These are phyloP conservation scores for Plectosphaerella plurivora DNA, from an alignment of 2,329 filamentous ascomycete species.

Conservation along the genomic window DNA sequence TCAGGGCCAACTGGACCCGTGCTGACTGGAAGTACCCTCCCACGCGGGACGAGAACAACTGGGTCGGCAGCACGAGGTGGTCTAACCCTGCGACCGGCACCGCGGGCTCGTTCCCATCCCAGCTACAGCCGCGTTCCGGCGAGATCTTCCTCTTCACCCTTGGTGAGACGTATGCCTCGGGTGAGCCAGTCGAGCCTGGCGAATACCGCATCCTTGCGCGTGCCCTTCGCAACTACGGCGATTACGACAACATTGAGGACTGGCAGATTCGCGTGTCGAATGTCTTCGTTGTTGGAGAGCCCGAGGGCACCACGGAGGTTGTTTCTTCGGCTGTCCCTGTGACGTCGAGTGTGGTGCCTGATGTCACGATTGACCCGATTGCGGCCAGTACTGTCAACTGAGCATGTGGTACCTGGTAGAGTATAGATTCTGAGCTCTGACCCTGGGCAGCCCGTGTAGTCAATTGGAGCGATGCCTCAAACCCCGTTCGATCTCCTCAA, in stretches of 20 bases:
- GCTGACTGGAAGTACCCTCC: constrained; percentile 6
- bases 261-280: constrained; percentile 13
- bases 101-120: constrained; percentile 1
- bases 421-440: background rate
- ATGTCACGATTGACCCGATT: background rate
- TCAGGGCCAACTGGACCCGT: background rate
- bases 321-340: background rate
- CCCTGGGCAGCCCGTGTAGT: no score
- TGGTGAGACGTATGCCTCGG: constrained; percentile 6
- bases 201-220: constrained; percentile 13
- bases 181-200: constrained; percentile 8
- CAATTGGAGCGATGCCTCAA: no score
- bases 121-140: background rate
- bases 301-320: background rate
- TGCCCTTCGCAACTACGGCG: constrained; percentile 14
- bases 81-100: constrained; percentile 1
- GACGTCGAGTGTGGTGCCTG: background rate
- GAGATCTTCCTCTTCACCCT: background rate
- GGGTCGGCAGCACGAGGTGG: constrained; percentile 1
- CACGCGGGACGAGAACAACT: constrained; percentile 3
- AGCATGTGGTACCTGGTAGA: background rate
- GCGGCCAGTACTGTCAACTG: background rate
- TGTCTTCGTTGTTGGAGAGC: background rate
- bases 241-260: constrained; percentile 9
- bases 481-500: no score